Evolutionary conservation across 2,329 filamentous ascomycete species (phyloP), one percentile per base, ranked within the genome.

Genomic region (Xylaria sp.): DNA sequence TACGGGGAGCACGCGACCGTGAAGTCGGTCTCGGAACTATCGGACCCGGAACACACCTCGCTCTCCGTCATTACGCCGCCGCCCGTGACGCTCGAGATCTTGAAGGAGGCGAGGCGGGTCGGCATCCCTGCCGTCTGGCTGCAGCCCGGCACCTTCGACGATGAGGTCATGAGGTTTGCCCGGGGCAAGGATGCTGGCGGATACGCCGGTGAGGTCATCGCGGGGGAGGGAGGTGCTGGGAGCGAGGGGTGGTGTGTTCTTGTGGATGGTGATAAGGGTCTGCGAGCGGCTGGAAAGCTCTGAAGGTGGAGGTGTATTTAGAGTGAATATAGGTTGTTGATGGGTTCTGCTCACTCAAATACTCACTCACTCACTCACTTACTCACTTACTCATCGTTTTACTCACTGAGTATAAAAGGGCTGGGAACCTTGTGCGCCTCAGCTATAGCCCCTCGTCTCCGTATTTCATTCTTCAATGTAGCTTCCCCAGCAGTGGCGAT

Each of bases 41-140:
- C 88, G 1, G 82, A 89, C 23, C 92, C 94, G 0, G 81, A 81
- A 23, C 85, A 92, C 71, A 97, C 94, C 0, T 90, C 90, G 4
- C 84, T 98, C 13, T 95, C 92, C 41, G 88, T 98, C 76, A 94
- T 98, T 78, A 98, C 96, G 13, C 93, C 93, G 2, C 95, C 96
- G 0, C 81, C 86, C 1, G 89, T 93, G 36, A 97, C 96, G 0
- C 86, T 91, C 68, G 83, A 89, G 75, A 84, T 97, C 8, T 83
- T 98, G 49, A 85, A 90, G 71, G 92, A 97, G 80, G 96, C 95
- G 0, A 92, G 90, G 80, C 84, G 87, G 65, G 84, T 92, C 12
- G 91, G 94, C 2, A 83, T 97, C 54, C 86, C 88, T 20, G 87
- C 92, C 31, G 90, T 97, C 5, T 97, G 93, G 92, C 83, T 98